Percentiles rank a stretch among this genome's conserved stretches.
Evolutionary conservation across 345 rosid species (phyloP).

Genomic region (Acer yangbiense): DNA sequence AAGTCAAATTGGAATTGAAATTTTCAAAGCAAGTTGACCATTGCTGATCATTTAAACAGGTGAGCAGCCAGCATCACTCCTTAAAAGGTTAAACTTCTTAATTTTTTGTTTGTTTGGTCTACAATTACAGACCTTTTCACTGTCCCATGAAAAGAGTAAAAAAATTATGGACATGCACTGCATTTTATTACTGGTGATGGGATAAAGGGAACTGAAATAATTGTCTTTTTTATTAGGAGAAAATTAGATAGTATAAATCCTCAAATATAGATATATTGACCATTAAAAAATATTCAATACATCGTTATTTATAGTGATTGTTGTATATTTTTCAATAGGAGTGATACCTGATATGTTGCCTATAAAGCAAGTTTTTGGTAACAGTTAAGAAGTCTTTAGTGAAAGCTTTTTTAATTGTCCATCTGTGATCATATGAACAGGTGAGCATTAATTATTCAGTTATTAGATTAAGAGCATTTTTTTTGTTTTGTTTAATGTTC

Average conservation of each 20-base stretch:
- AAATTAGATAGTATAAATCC: neutral
- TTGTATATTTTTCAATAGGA: neutral
- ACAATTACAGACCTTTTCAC: neutral
- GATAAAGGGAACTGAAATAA: neutral
- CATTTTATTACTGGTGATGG: neutral
- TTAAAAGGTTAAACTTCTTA: neutral
- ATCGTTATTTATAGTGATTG: neutral
- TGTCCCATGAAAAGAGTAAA: neutral
- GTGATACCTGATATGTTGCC: neutral
- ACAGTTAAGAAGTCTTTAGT: neutral
- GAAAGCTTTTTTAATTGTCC: neutral
- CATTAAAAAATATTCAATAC: neutral
- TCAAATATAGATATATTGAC: neutral
- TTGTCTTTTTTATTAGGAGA: neutral
- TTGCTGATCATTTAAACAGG: neutral
- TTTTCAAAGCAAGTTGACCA: neutral
- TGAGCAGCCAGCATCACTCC: neutral
- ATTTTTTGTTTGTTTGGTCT: neutral
- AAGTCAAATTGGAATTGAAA: slow-evolving; percentile 1
- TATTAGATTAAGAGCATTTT: neutral
- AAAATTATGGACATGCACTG: neutral
- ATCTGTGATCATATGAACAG: neutral
- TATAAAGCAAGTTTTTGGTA: neutral
- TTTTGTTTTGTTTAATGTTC: neutral
- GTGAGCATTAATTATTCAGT: neutral